Evolutionary conservation across 2,329 filamentous ascomycete genomes (phyloP), one percentile per base, ranked within the genome.

Genomic region (Alternaria longipes): DNA sequence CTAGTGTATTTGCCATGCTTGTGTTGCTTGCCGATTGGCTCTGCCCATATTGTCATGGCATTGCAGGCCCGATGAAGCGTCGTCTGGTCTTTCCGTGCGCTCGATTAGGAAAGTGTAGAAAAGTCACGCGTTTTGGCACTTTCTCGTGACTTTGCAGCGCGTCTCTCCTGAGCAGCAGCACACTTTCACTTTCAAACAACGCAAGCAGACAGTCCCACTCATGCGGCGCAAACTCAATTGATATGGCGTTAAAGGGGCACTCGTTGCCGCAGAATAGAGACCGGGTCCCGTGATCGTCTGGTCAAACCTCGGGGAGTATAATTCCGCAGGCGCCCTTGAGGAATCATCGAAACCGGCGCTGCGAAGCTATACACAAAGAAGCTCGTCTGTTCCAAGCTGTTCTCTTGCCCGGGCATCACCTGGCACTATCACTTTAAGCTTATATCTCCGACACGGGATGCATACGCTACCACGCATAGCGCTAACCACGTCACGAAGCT

Each of bases 11-110:
- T 34, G 20, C 44, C 56, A 34, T 24, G 45, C 47, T 49, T 46
- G 20, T 50, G 28, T 34, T 28, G 24, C 20, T 16, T 59, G 59
- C 61, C 65, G 63, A 67, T 64, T 68, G 65, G 65, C 60, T 32
- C 14, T 36, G 36, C 26, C 14, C 30, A 54, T 36, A 55, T 49
- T 60, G 30, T 54, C 49, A 22, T 55, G 53, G 50, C 56, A 66
- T 41, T 42, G 53, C 51, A 57, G 53, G 53, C 52, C 61, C 53
- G 42, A 55, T 26, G 50, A 49, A 59, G 62, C 55, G 44, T 61
- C 55, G 54, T 40, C 46, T 26, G 22, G 52, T 57, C 50, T 22
- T 20, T 50, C n/a, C 44, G 20, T 11, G 42, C 32, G 44, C 51
- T 62, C 42, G 22, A 53, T 54, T n/a, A 8, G 52, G 55, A 56